Base-by-base conservation (phyloP, 2,329 filamentous ascomycete genomes). In the Falciphora oryzae region DNA sequence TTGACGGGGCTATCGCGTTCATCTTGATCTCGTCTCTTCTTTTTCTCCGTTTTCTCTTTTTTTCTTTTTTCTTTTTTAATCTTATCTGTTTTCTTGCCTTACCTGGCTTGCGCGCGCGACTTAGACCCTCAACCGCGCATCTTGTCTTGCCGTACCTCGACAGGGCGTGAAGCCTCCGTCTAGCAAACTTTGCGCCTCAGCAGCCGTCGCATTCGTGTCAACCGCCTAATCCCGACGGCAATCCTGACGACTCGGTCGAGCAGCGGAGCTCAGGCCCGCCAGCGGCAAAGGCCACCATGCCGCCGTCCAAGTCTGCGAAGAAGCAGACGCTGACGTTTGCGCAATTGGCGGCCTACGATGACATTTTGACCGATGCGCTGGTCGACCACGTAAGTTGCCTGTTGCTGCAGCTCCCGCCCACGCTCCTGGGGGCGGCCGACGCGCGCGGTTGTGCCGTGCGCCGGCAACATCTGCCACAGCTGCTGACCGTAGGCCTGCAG, bases 311-410 rank as follows among this genome's bases (percentile, higher is more conserved):
- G 31, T 62, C 75, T 57, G 70, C 75, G 25, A 85, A 89, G 77
- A 90, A 84, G 79, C 87, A 90, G 73, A 86, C 87, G 67, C 83
- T 99, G 71, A 97, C 93, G 10, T 82, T 98, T 70, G 88, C 89
- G 66, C 93, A 96, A 81, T 81, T 99, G 72, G 90, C 93, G 38
- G 89, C 90, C 62, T 98, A 98, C 80, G 95, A 99, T 79, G 95
- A 99, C 77, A 89, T 98, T 69, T 82, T 96, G 67, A 99, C 95
- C 10, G 95, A 99, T 83, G 91, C 92, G 70, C 87, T 99, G 63
- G 89, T 99, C 67, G 95, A 99, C 78, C 92, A 94, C 79, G 94
- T 97, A 84, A 78, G 90, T 57, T 22, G 62, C 27, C 32, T 56
- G 50, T 25, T 35, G 27, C 27, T 28, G 28, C 13, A 8, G 57